Conservation (phyloP, 768 basidiomycete genomes). For the Phylloporus scabripes region DNA sequence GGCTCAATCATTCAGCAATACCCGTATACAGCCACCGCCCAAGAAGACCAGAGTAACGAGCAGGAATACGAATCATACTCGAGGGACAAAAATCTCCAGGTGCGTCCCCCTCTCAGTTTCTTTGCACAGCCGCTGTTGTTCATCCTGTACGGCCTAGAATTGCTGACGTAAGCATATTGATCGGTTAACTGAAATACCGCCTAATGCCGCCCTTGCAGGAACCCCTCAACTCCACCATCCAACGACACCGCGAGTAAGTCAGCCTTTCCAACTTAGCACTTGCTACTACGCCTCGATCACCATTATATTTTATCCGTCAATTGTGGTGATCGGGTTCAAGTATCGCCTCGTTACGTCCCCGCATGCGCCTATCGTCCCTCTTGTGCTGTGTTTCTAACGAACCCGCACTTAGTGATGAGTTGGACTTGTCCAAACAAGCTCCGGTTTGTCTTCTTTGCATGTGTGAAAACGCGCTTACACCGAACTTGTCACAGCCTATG, state of each 20-base stretch:
- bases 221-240: constrained; percentile 23
- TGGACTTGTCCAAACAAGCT: constrained; percentile 29
- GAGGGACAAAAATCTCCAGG: constrained; percentile 17
- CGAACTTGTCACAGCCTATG: constrained; percentile 3
- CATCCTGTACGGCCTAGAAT: constrained; percentile 12
- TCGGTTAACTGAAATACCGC: constrained; percentile 16
- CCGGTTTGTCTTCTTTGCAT: constrained; percentile 22
- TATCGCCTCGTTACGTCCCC: constrained; percentile 28
- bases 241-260: constrained; percentile 29
- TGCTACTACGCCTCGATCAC: constrained; percentile 8
- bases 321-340: constrained; percentile 22
- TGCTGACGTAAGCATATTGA: constrained; percentile 30
- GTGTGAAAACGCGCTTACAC: background rate
- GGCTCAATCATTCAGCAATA: constrained; percentile 1
- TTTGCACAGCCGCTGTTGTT: background rate
- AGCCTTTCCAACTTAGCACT: constrained; percentile 17
- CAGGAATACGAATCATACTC: constrained; percentile 15
- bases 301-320: constrained; percentile 11
- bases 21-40: constrained; percentile 25
- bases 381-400: constrained; percentile 61
- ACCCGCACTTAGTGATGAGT: constrained; percentile 46
- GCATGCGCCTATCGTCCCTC: constrained; percentile 58
- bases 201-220: constrained; percentile 16
- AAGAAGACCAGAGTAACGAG: constrained; percentile 39
- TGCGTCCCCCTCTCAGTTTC: constrained; percentile 2